phyloP scores from a whole-genome alignment of 1,139 yeast genomes.

The Debaryomyces fabryi region DNA sequence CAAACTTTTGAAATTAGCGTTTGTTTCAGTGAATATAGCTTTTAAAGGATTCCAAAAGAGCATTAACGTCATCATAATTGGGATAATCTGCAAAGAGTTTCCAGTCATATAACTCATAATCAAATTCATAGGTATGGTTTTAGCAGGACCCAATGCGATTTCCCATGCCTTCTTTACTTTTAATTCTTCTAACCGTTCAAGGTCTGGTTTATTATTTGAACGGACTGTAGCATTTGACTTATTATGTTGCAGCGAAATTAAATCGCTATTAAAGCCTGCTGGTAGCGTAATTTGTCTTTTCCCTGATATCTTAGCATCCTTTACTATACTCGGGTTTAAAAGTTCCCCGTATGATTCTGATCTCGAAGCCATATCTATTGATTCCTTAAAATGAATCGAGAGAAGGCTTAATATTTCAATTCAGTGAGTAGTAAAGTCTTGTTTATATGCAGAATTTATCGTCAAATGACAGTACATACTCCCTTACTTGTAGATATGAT shows the following conservation, averaged over 20 bases:
- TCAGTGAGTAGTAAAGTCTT: neutral
- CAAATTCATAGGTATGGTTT: conserved; percentile 83
- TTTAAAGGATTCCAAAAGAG: conserved; percentile 76
- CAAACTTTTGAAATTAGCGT: conserved; percentile 43
- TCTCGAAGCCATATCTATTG: neutral
- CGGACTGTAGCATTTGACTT: neutral
- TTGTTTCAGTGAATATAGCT: conserved; percentile 63
- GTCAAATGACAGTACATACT: neutral
- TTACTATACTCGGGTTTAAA: neutral
- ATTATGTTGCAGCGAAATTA: neutral
- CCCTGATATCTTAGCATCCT: neutral
- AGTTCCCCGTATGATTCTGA: neutral
- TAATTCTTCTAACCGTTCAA: conserved; percentile 34
- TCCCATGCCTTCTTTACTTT: conserved; percentile 82
- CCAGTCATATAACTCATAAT: conserved; percentile 96
- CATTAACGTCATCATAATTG: conserved; percentile 89
- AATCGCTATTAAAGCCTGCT: conserved; percentile 2
- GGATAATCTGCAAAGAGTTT: conserved; percentile 83
- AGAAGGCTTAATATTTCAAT: neutral
- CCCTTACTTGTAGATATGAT: neutral
- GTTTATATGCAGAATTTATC: neutral
- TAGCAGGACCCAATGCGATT: conserved; percentile 80
- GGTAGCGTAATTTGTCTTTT: neutral
- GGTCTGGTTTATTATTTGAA: conserved; percentile 11
- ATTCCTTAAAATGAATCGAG: neutral